phyloP scores from a whole-genome alignment of 208 protist genomes.

The Blastocrithidia nonstop region DNA sequence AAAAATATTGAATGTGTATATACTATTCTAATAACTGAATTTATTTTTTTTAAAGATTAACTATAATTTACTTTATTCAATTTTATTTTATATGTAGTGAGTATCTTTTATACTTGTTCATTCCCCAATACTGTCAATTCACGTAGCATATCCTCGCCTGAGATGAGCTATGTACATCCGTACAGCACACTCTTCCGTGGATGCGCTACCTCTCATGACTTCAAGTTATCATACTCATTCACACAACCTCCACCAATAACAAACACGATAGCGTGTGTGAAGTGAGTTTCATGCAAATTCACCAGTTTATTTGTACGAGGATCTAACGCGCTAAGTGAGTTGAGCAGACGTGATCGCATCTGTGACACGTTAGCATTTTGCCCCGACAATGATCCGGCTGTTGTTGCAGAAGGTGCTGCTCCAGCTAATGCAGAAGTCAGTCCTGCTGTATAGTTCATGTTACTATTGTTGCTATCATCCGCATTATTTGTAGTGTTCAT shows the following conservation, averaged over 20 bases:
- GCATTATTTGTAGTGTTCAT: slow-evolving; percentile 7
- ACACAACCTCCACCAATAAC: slow-evolving; percentile 68
- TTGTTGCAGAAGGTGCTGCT: slow-evolving; percentile 2
- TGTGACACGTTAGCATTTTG: slow-evolving; percentile 3
- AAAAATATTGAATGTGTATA: no score
- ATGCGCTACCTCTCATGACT: slow-evolving; percentile 58
- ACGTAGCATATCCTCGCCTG: slow-evolving; percentile 60
- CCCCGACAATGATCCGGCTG: not conserved
- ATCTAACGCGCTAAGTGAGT: slow-evolving; percentile 58
- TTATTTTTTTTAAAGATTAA: no score
- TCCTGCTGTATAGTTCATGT: no score
- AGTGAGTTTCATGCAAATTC: slow-evolving; percentile 37
- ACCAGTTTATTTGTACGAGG: slow-evolving; percentile 44
- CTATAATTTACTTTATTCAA: no score
- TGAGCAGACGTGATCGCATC: slow-evolving; percentile 17
- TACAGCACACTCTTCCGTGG: slow-evolving; percentile 71
- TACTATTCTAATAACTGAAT: no score
- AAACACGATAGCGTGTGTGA: slow-evolving; percentile 82
- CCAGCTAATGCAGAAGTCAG: no score
- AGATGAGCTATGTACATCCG: slow-evolving; percentile 65
- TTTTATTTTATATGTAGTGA: no score
- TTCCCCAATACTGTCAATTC: slow-evolving; percentile 47
- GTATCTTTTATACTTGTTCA: no score
- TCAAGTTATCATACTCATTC: slow-evolving; percentile 83
- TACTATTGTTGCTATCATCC: no score